These are phyloP conservation scores for Cladorrhinum sp. DNA, from an alignment of 2,329 filamentous ascomycete genomes.

Conservation along the genomic window DNA sequence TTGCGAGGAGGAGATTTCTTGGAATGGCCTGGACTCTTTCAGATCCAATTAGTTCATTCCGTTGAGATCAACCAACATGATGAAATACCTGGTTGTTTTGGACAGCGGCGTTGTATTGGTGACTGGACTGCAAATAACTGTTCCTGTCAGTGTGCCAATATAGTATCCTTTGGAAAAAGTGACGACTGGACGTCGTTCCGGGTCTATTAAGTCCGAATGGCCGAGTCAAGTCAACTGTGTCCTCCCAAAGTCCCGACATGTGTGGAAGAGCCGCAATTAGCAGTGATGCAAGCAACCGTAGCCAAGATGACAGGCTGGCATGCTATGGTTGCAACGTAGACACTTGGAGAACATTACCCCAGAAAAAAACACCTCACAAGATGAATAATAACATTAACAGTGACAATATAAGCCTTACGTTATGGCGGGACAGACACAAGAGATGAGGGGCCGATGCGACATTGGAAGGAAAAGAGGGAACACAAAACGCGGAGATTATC, in stretches of 20 bases:
- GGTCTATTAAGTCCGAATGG: neutral
- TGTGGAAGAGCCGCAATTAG: neutral
- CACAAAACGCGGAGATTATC: neutral
- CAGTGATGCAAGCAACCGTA: neutral
- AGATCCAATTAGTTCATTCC: too few relatives aligned
- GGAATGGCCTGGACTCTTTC: too few relatives aligned
- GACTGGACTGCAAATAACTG: too few relatives aligned
- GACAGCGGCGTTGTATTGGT: neutral
- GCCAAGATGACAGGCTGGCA: neutral
- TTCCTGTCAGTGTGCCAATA: too few relatives aligned
- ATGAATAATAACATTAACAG: neutral
- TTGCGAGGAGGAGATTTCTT: too few relatives aligned
- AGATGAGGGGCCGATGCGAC: neutral
- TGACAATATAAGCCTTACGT: too few relatives aligned
- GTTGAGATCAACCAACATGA: too few relatives aligned
- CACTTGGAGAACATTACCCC: neutral
- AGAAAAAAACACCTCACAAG: neutral
- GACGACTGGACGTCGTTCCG: neutral
- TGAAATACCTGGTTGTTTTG: neutral
- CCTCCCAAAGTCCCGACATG: neutral
- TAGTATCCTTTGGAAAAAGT: neutral
- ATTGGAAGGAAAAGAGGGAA: neutral
- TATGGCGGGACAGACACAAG: too few relatives aligned
- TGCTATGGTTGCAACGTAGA: neutral
- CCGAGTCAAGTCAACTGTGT: neutral